These are phyloP conservation scores for Quercus phellos DNA, from an alignment of 331 rosid genomes.

Conservation along the genomic window DNA sequence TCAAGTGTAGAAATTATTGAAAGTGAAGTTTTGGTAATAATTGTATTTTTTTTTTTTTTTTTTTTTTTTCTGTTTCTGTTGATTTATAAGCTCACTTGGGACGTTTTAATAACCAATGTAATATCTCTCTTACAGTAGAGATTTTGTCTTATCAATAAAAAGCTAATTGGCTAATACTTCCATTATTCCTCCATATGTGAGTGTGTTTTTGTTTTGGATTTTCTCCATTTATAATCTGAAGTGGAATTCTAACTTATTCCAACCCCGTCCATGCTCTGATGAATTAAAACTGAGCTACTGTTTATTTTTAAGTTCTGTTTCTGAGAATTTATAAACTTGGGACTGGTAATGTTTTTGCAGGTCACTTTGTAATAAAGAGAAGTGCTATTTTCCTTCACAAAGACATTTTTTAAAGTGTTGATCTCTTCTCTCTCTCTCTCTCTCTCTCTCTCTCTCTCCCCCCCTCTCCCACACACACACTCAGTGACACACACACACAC, in stretches of 20 bases:
- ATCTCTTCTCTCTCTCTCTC: not conserved
- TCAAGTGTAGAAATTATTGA: constrained; percentile 18
- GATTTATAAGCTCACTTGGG: constrained; percentile 17
- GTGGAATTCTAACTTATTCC: not conserved
- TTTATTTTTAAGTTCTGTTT: not conserved
- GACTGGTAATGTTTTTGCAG: not conserved
- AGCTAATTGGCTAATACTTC: constrained; percentile 1
- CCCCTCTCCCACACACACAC: too few species aligned
- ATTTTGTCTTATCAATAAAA: constrained; percentile 43
- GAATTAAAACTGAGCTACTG: not conserved
- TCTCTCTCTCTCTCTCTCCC: rapidly evolving
- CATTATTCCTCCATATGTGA: not conserved
- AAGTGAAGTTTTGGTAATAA: constrained; percentile 30
- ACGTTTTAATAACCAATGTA: constrained; percentile 28
- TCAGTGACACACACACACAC: too few species aligned
- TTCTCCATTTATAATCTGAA: not conserved
- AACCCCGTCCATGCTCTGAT: not conserved
- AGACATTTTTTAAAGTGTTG: not conserved
- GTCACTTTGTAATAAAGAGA: not conserved
- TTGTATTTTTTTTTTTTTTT: constrained; percentile 9
- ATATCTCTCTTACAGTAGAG: constrained; percentile 22
- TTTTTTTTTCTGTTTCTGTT: constrained; percentile 14
- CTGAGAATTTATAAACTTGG: not conserved
- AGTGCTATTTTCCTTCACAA: not conserved
- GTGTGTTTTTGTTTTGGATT: not conserved